Conservation (phyloP, 495 filamentous ascomycete genomes). For the Hyaloscypha finlandica region DNA sequence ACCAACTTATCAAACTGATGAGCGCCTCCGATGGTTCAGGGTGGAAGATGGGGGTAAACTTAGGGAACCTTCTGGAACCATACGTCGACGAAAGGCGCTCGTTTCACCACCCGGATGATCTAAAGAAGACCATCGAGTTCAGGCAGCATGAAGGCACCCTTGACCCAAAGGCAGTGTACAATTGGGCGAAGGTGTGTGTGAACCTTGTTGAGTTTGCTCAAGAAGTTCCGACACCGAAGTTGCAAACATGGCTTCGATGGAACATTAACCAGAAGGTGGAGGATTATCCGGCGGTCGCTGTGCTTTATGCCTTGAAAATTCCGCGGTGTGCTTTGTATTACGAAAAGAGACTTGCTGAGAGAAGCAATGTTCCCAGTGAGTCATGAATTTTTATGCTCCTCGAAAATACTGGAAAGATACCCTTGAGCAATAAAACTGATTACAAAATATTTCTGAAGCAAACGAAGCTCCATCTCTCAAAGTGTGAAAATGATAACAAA, state of each 20-base stretch:
- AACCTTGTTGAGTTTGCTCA: conserved; percentile 35
- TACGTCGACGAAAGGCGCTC: neutral
- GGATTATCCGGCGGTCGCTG: neutral
- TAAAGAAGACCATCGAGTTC: conserved; percentile 42
- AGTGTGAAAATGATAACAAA: too few relatives aligned
- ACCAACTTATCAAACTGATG: neutral
- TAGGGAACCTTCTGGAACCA: neutral
- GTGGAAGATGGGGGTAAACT: neutral
- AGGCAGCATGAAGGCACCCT: conserved; percentile 40
- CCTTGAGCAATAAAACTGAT: too few relatives aligned
- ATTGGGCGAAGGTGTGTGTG: conserved; percentile 35
- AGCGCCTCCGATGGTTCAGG: neutral
- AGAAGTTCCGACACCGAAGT: neutral
- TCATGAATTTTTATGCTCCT: too few relatives aligned
- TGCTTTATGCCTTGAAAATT: neutral
- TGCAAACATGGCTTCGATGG: neutral
- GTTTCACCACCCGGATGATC: neutral
- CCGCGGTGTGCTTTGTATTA: neutral
- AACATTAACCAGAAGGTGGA: neutral
- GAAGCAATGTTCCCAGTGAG: neutral
- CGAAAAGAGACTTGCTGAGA: neutral
- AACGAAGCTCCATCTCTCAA: too few relatives aligned
- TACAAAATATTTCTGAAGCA: too few relatives aligned
- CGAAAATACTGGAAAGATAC: too few relatives aligned
- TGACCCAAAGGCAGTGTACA: conserved; percentile 32